Conservation (phyloP, 2,329 filamentous ascomycete genomes). For the Anisogramma anomala region DNA sequence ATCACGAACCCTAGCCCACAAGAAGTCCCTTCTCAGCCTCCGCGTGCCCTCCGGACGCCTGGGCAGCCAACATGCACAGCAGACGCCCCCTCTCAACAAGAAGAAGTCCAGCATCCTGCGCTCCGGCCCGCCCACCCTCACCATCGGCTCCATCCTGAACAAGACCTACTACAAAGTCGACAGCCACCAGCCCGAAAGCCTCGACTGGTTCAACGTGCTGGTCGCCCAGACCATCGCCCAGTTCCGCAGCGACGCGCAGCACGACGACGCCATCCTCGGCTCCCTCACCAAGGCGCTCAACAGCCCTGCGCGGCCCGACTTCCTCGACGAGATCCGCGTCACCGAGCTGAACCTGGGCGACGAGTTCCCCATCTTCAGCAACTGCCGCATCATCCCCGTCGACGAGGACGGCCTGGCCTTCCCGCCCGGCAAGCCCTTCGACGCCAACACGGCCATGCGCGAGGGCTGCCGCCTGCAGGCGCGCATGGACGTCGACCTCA, state of each 20-base stretch:
- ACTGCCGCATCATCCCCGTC: slow-evolving; percentile 88
- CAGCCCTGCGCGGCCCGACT: slow-evolving; percentile 74
- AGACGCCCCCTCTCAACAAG: slow-evolving; percentile 34
- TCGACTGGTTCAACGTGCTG: slow-evolving; percentile 98
- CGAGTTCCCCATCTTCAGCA: slow-evolving; percentile 97
- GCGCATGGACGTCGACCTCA: slow-evolving; percentile 91
- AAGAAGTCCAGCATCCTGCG: slow-evolving; percentile 64
- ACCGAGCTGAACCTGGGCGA: slow-evolving; percentile 91
- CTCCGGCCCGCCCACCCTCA: slow-evolving; percentile 56
- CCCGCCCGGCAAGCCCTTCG: slow-evolving; percentile 37
- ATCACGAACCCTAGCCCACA: slow-evolving; percentile 63
- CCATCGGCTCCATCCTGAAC: slow-evolving; percentile 83
- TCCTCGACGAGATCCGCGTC: slow-evolving; percentile 84
- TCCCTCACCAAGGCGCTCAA: slow-evolving; percentile 81
- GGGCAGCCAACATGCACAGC: slow-evolving; percentile 26
- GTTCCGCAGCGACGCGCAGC: slow-evolving; percentile 81
- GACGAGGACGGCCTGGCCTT: slow-evolving; percentile 61
- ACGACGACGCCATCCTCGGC: slow-evolving; percentile 79
- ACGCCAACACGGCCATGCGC: slow-evolving; percentile 39
- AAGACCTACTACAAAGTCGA: slow-evolving; percentile 98
- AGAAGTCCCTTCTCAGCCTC: slow-evolving; percentile 58
- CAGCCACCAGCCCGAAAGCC: slow-evolving; percentile 86
- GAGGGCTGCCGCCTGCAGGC: slow-evolving; percentile 75
- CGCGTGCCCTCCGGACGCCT: slow-evolving; percentile 31
- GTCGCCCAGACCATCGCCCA: slow-evolving; percentile 95